Evolutionary conservation across 306 rosid genomes (phyloP).

Genomic region (Ammopiptanthus mongolicus): DNA sequence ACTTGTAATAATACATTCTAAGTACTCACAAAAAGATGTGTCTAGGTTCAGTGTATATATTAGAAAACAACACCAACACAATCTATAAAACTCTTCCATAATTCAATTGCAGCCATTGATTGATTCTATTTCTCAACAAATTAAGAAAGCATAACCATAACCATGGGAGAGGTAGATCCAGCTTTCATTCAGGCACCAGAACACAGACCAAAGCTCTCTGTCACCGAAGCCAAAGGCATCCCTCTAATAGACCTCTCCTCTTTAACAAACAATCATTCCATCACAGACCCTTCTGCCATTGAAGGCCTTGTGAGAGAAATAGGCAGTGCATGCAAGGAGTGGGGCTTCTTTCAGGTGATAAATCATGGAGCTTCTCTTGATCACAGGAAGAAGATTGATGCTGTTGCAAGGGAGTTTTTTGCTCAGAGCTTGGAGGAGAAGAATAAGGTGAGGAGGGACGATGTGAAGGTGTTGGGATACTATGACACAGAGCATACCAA

Average conservation of each 20-base stretch:
- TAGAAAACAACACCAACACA: not conserved
- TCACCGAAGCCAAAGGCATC: conserved; percentile 28
- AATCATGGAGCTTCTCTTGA: conserved; percentile 43
- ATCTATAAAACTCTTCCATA: not conserved
- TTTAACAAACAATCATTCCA: not conserved
- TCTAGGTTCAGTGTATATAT: not conserved
- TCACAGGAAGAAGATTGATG: conserved; percentile 10
- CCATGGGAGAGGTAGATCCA: conserved; percentile 19
- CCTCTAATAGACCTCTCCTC: conserved; percentile 27
- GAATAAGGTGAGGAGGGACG: conserved; percentile 34
- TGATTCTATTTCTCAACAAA: not conserved
- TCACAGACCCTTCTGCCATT: not conserved
- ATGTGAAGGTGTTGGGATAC: not conserved
- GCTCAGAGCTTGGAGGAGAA: conserved; percentile 49
- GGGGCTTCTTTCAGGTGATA: conserved; percentile 14
- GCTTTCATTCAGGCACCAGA: conserved; percentile 42
- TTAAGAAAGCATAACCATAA: not conserved
- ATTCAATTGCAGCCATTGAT: not conserved
- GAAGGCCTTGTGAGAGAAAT: not conserved
- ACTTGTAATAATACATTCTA: too few species aligned
- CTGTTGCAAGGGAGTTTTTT: conserved; percentile 35
- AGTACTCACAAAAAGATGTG: not conserved
- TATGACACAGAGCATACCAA: conserved; percentile 44
- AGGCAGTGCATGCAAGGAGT: not conserved
- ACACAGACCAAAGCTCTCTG: conserved; percentile 36